Conservation (phyloP, 352 stramenopile species). For the Pythium apleroticum region DNA sequence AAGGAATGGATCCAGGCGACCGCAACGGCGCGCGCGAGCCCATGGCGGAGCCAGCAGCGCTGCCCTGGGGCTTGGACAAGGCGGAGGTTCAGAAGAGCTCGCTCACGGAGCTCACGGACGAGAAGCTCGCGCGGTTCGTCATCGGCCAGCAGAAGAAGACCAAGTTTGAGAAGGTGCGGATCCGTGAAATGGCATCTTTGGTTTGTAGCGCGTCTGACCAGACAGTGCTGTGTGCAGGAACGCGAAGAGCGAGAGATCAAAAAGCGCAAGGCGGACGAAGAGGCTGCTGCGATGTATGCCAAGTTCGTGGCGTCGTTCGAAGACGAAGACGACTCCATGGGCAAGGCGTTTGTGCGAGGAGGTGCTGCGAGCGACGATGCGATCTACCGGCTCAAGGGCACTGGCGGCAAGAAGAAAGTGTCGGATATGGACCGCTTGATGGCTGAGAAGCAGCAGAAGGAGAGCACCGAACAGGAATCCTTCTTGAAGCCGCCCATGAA, state of each 20-base stretch:
- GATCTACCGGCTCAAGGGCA: slow-evolving; percentile 22
- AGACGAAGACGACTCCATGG: slow-evolving; percentile 54
- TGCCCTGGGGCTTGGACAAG: slow-evolving; percentile 70
- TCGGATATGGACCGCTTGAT: slow-evolving; percentile 72
- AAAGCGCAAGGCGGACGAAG: slow-evolving; percentile 81
- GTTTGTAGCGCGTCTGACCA: not conserved
- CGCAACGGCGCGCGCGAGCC: slow-evolving; percentile 11
- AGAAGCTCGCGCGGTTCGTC: slow-evolving; percentile 78
- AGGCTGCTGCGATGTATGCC: slow-evolving; percentile 88
- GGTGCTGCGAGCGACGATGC: slow-evolving; percentile 1
- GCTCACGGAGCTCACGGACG: slow-evolving; percentile 63
- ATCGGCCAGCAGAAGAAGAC: slow-evolving; percentile 83
- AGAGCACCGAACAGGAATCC: slow-evolving; percentile 6
- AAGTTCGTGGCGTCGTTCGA: slow-evolving; percentile 91
- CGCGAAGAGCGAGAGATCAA: slow-evolving; percentile 78
- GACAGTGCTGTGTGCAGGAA: slow-evolving; percentile 34
- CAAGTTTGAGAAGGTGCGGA: slow-evolving; percentile 79
- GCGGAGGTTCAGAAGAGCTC: slow-evolving; percentile 69
- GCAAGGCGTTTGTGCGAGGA: slow-evolving; percentile 66
- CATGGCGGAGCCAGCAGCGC: slow-evolving; percentile 20
- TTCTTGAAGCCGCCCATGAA: slow-evolving; percentile 3
- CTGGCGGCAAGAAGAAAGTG: slow-evolving; percentile 35
- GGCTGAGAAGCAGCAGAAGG: slow-evolving; percentile 71
- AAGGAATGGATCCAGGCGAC: slow-evolving; percentile 12
- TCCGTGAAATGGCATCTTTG: not conserved